These are phyloP conservation scores for Candida anglica DNA, from an alignment of 805 yeast genomes.

Conservation along the genomic window DNA sequence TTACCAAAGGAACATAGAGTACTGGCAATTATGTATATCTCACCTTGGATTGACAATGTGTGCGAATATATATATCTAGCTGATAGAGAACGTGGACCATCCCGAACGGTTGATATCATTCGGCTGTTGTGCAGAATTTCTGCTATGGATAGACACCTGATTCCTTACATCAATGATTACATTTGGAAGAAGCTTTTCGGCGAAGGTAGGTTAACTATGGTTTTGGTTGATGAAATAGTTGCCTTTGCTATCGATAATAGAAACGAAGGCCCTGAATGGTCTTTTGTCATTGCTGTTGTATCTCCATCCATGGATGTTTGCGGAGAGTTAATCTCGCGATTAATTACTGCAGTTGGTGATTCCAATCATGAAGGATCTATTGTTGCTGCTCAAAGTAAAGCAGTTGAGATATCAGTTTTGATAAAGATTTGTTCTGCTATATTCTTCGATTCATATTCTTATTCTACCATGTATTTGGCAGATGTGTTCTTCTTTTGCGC, in stretches of 20 bases:
- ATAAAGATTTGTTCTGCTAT: slow-evolving; percentile 59
- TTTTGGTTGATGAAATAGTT: slow-evolving; percentile 69
- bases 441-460: slow-evolving; percentile 64
- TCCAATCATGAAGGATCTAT: slow-evolving; percentile 41
- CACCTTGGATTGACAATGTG: slow-evolving; percentile 75
- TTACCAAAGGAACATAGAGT: slow-evolving; percentile 29
- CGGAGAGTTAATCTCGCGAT: slow-evolving; percentile 55
- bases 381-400: slow-evolving; percentile 41
- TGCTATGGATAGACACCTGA: slow-evolving; percentile 41
- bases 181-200: slow-evolving; percentile 66
- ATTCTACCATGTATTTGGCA: slow-evolving; percentile 62
- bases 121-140: slow-evolving; percentile 61
- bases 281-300: slow-evolving; percentile 56
- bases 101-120: slow-evolving; percentile 55
- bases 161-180: slow-evolving; percentile 52
- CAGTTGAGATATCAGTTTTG: slow-evolving; percentile 70
- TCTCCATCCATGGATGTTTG: slow-evolving; percentile 74
- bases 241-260: slow-evolving; percentile 72
- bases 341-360: slow-evolving; percentile 51
- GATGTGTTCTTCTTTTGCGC: slow-evolving; percentile 69
- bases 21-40: slow-evolving; percentile 47
- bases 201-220: slow-evolving; percentile 54
- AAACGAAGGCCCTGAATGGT: slow-evolving; percentile 72
- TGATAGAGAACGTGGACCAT: slow-evolving; percentile 57
- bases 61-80: slow-evolving; percentile 51